Evolutionary conservation across 176 grass and related monocot species (phyloP), one percentile per base, ranked within the genome.

Genomic region (Alloteropsis semialata): DNA sequence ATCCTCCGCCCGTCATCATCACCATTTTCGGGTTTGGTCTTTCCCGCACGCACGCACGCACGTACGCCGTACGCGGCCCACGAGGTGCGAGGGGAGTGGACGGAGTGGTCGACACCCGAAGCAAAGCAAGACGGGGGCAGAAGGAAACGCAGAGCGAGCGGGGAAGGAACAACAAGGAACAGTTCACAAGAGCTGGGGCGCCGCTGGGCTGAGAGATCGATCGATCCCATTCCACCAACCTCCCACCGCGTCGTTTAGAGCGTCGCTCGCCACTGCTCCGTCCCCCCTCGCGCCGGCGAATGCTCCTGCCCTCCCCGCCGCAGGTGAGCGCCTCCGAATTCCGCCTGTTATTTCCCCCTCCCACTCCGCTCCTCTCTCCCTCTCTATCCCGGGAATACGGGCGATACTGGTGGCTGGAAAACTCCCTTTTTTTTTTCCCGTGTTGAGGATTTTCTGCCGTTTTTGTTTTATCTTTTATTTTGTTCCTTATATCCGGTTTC

Each of bases 181-280:
- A 89, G 70, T 81, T 81, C 82, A 76, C 70, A 37, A 41, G 37
- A 66, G 75, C 75, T 75, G 82, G 62, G 87, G n/a, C n/a, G n/a
- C n/a, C n/a, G n/a, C n/a, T n/a, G n/a, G n/a, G n/a, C 46, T 34
- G 18, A 6, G 27, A 44, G 58, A 65, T 61, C 10, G 27, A 76
- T 43, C 45, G 18, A 38, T 72, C 56, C 19, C 44, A 38, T 53
- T 38, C 56, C 75, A 85, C 82, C 77, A 81, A 85, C 76, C 67
- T 33, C 37, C 36, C 64, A 28, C 64, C 69, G 25, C 69, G 32
- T 51, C 41, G 64, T 82, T 18, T 70, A 69, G 55, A 43, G 72
- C 67, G 6, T 42, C 58, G 21, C 41, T 8, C 53, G 22, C 57
- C 69, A 50, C 58, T 70, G 13, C 9, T 25, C 21, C 54, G 28